A percentile compares a stretch with the other conserved stretches of the same genome.
Conservation (phyloP, 345 rosid species). For the Geranium brycei region DNA sequence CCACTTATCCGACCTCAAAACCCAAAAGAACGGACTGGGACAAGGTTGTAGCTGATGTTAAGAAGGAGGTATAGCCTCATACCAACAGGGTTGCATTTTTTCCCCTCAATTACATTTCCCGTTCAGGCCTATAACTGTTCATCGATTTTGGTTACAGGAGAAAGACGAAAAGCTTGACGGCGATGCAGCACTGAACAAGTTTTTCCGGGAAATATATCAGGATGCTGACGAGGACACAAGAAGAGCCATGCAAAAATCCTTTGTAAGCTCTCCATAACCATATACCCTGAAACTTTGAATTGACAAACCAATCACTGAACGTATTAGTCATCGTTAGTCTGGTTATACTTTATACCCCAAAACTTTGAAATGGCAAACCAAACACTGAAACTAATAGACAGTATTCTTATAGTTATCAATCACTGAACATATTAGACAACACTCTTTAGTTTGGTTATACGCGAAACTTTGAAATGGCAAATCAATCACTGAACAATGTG, state of each 20-base stretch:
- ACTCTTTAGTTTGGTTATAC: too few relatives aligned
- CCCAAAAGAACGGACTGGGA: constrained; percentile 60
- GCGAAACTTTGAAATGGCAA: too few relatives aligned
- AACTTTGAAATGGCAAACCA: too few relatives aligned
- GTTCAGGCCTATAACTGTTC: background rate
- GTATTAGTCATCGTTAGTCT: too few relatives aligned
- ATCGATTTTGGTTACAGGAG: constrained; percentile 40
- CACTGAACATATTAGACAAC: too few relatives aligned
- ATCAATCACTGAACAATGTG: too few relatives aligned
- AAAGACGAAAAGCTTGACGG: constrained; percentile 93
- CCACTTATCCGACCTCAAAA: constrained; percentile 76
- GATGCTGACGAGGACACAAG: constrained; percentile 77
- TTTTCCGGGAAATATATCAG: constrained; percentile 69
- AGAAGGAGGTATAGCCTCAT: constrained; percentile 41
- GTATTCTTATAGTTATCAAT: too few relatives aligned
- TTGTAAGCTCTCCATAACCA: constrained; percentile 38
- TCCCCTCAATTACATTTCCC: too few relatives aligned
- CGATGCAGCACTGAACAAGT: constrained; percentile 89
- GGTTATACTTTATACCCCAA: too few relatives aligned
- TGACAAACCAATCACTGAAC: background rate
- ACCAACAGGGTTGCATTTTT: background rate
- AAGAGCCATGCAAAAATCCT: constrained; percentile 92
- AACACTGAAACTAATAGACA: too few relatives aligned
- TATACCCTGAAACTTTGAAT: background rate
- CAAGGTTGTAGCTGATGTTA: constrained; percentile 73